Percentiles rank a stretch among this genome's conserved stretches.
These are phyloP conservation scores for Pythium dissimile DNA, from an alignment of 352 stramenopile species.

Conservation along the genomic window DNA sequence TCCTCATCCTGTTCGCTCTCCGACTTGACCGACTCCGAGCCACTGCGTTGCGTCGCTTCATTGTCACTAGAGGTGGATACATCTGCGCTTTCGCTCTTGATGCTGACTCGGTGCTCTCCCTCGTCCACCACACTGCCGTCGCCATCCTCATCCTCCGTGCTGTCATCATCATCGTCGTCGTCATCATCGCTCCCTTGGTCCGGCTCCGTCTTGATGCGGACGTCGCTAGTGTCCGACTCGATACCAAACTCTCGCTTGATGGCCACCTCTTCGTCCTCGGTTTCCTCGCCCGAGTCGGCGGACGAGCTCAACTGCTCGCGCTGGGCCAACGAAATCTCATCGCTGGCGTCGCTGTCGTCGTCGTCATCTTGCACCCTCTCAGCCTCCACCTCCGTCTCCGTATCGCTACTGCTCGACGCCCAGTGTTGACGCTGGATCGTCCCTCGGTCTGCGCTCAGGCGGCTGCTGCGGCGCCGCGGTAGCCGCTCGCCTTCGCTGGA, in stretches of 20 bases:
- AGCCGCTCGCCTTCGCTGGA: constrained; percentile 12
- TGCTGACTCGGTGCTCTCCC: neutral
- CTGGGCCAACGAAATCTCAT: constrained; percentile 13
- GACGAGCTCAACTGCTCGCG: neutral
- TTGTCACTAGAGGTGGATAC: neutral
- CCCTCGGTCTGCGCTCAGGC: constrained; percentile 8
- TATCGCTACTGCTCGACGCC: constrained; percentile 4
- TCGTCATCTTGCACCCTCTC: neutral
- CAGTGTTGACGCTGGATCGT: constrained; percentile 15
- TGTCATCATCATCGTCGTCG: neutral
- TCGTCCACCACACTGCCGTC: neutral
- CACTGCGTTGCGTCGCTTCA: neutral
- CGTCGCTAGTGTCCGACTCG: neutral
- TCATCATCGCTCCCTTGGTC: neutral
- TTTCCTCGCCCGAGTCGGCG: constrained; percentile 8
- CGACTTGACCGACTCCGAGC: neutral
- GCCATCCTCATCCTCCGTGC: neutral
- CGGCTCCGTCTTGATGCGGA: neutral
- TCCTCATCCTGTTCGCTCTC: too few species aligned
- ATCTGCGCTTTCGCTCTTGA: constrained; percentile 10
- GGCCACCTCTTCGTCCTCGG: neutral
- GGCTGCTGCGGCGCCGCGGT: neutral
- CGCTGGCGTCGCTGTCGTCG: constrained; percentile 14
- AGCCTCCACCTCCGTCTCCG: constrained; percentile 10
- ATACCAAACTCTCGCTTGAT: neutral